phyloP scores from a whole-genome alignment of 2,329 filamentous ascomycete species.

The Hypoxylon sp. region DNA sequence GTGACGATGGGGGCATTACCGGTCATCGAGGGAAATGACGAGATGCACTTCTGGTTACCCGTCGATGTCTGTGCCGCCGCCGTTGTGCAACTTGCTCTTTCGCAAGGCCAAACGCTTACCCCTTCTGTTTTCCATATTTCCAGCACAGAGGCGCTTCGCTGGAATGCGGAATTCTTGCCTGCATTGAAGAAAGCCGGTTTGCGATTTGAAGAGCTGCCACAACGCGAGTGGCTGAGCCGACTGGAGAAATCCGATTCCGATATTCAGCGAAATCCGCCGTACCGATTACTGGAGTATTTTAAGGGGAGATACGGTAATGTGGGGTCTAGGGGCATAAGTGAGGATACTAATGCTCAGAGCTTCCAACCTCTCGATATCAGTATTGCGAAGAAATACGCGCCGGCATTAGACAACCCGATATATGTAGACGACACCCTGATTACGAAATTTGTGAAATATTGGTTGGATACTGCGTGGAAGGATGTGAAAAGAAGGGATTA shows the following conservation, averaged over 20 bases:
- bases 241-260: not conserved
- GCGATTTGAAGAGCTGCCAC: not conserved
- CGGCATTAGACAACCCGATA: not conserved
- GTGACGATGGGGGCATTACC: not conserved
- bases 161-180: not conserved
- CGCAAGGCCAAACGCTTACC: not conserved
- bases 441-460: not conserved
- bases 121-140: not conserved
- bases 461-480: not conserved
- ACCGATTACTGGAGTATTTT: not conserved
- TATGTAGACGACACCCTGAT: not conserved
- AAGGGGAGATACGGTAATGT: constrained; percentile 1
- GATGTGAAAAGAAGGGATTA: not conserved
- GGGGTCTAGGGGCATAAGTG: not conserved
- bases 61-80: not conserved
- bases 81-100: not conserved
- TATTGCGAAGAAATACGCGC: not conserved
- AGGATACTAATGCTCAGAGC: not conserved
- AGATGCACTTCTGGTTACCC: not conserved
- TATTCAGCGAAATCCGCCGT: not conserved
- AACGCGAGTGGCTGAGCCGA: not conserved
- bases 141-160: not conserved
- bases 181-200: not conserved
- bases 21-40: not conserved
- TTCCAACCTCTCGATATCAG: not conserved